phyloP scores from a whole-genome alignment of 352 stramenopile species.

The Phytophthora parvispora region DNA sequence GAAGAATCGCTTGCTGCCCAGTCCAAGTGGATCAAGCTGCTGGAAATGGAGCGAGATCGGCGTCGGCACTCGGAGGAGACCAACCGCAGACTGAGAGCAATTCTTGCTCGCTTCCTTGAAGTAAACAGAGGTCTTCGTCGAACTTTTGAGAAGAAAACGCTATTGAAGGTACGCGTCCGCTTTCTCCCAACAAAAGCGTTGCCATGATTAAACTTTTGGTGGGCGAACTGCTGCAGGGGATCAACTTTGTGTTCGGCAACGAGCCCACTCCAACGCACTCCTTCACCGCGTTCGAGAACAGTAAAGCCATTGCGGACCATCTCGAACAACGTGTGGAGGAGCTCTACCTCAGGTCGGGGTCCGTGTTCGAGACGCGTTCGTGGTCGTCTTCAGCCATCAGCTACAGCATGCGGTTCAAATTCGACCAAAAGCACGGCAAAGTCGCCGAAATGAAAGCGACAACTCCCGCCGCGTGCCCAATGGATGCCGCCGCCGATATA shows the following conservation, averaged over 20 bases:
- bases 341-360: conserved; percentile 19
- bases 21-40: conserved; percentile 12
- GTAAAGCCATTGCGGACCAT: conserved; percentile 19
- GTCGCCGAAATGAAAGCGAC: conserved; percentile 22
- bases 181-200: no score
- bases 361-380: conserved; percentile 13
- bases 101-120: conserved; percentile 11
- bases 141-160: conserved; percentile 12
- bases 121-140: conserved; percentile 17
- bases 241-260: conserved; percentile 33
- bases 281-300: conserved; percentile 23
- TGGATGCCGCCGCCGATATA: conserved; percentile 22
- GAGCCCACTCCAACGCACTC: conserved; percentile 21
- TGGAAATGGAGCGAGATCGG: not conserved
- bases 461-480: conserved; percentile 22
- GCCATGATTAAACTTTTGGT: no score
- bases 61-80: conserved; percentile 12
- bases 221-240: conserved; percentile 20
- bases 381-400: not conserved
- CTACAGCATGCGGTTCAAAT: conserved; percentile 21
- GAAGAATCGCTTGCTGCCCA: not conserved
- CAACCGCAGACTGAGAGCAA: conserved; percentile 21
- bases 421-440: not conserved
- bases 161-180: no score
- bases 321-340: conserved; percentile 10